These are phyloP conservation scores for Penicillium janthinellum DNA, from an alignment of 2,329 filamentous ascomycete genomes.

Conservation along the genomic window DNA sequence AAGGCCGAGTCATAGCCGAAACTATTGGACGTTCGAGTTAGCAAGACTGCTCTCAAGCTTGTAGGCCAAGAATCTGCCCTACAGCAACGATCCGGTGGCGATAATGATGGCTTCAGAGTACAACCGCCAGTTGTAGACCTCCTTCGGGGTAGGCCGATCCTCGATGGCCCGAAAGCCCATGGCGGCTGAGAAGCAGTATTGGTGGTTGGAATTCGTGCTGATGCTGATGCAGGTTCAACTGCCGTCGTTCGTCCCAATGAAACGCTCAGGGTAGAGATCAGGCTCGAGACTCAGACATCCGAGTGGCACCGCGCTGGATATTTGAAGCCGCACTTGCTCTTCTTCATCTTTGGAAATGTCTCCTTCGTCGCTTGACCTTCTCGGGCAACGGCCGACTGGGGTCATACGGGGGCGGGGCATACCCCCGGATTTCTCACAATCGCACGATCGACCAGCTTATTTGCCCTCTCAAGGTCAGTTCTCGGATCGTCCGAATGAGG, in stretches of 20 bases:
- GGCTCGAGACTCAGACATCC: neutral
- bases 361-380: neutral
- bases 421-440: neutral
- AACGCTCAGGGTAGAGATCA: neutral
- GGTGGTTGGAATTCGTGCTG: neutral
- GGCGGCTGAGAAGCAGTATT: neutral
- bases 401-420: neutral
- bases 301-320: constrained; percentile 13
- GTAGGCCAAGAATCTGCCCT: neutral
- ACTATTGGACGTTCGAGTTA: constrained; percentile 25
- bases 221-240: neutral
- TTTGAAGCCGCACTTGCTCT: neutral
- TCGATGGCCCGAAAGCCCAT: constrained; percentile 45
- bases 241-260: neutral
- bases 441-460: neutral
- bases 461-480: neutral
- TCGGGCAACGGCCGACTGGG: neutral
- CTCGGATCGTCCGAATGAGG: neutral
- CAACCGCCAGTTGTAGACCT: constrained; percentile 58
- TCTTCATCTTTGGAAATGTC: neutral
- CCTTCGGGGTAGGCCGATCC: constrained; percentile 58
- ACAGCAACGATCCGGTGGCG: constrained; percentile 50
- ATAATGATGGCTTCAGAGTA: constrained; percentile 54
- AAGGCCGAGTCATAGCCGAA: constrained; percentile 59
- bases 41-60: constrained; percentile 14